These are phyloP conservation scores for Pseudozyma sp. DNA, from an alignment of 1,284 basidiomycete genomes.

Conservation along the genomic window DNA sequence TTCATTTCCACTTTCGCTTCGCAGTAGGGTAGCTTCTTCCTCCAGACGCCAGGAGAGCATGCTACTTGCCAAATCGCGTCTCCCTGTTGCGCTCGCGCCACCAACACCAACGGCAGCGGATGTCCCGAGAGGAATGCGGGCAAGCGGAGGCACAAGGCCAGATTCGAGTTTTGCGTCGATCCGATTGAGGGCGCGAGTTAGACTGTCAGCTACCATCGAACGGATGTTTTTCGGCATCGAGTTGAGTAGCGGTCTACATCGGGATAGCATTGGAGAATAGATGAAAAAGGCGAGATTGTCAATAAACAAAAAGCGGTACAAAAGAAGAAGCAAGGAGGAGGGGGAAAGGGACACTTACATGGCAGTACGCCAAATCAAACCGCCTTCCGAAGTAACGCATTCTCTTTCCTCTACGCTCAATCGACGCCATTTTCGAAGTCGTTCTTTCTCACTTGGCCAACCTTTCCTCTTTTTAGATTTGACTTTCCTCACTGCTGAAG, in stretches of 20 bases:
- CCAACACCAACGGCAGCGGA: not conserved
- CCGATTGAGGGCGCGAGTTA: slow-evolving; percentile 33
- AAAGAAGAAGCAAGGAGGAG: not conserved
- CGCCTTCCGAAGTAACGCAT: slow-evolving; percentile 49
- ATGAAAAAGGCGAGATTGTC: not conserved
- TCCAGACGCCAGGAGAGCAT: slow-evolving; percentile 46
- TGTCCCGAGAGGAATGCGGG: slow-evolving; percentile 24
- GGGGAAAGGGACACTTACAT: slow-evolving; percentile 14
- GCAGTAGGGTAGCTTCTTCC: slow-evolving; percentile 28
- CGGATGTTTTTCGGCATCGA: slow-evolving; percentile 49
- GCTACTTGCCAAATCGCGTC: slow-evolving; percentile 37
- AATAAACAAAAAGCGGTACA: not conserved
- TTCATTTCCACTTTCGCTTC: slow-evolving; percentile 1
- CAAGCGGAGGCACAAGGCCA: slow-evolving; percentile 36
- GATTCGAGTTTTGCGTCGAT: slow-evolving; percentile 43
- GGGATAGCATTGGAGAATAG: no score
- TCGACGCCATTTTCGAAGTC: slow-evolving; percentile 45
- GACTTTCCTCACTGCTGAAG: not conserved
- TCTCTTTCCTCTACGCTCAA: slow-evolving; percentile 47
- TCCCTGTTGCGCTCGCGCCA: not conserved
- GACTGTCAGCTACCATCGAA: slow-evolving; percentile 29
- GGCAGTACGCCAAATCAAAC: slow-evolving; percentile 51
- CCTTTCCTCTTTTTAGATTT: slow-evolving; percentile 28
- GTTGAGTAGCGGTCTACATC: slow-evolving; percentile 25
- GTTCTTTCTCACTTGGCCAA: slow-evolving; percentile 37